phyloP scores from a whole-genome alignment of 2,329 filamentous ascomycete species.

The Penicillium aurantiogriseum region DNA sequence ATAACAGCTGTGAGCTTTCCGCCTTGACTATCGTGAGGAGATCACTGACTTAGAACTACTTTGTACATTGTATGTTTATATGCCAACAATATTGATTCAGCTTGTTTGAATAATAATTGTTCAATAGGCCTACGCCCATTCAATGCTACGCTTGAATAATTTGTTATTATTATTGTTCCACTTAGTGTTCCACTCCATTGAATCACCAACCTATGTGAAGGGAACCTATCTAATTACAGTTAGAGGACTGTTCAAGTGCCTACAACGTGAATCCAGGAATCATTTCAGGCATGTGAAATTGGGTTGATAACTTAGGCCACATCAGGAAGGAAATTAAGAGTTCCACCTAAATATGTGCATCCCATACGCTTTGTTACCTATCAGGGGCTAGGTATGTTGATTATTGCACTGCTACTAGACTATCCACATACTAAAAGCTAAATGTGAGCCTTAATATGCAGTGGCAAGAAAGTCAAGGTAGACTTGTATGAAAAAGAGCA shows the following conservation, averaged over 20 bases:
- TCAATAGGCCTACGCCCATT: not conserved
- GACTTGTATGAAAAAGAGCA: not conserved
- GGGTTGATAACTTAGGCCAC: no score
- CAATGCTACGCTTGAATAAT: not conserved
- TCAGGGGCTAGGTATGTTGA: conserved; percentile 6
- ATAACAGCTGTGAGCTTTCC: conserved; percentile 16
- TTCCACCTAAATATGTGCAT: not conserved
- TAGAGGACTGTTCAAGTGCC: not conserved
- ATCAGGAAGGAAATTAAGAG: not conserved
- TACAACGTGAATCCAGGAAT: not conserved
- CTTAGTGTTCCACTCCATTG: not conserved
- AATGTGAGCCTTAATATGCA: not conserved
- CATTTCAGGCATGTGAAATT: not conserved
- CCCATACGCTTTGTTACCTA: not conserved
- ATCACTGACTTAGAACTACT: not conserved
- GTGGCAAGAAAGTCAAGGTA: not conserved
- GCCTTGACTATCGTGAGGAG: conserved; percentile 13
- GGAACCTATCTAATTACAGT: not conserved
- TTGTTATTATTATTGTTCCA: not conserved
- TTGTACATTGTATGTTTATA: not conserved
- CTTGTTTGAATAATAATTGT: not conserved
- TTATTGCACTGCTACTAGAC: not conserved
- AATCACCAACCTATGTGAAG: not conserved
- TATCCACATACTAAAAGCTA: not conserved
- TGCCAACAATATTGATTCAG: not conserved